Base-by-base conservation (phyloP, 768 basidiomycete species). In the Austroboletus eburneus region DNA sequence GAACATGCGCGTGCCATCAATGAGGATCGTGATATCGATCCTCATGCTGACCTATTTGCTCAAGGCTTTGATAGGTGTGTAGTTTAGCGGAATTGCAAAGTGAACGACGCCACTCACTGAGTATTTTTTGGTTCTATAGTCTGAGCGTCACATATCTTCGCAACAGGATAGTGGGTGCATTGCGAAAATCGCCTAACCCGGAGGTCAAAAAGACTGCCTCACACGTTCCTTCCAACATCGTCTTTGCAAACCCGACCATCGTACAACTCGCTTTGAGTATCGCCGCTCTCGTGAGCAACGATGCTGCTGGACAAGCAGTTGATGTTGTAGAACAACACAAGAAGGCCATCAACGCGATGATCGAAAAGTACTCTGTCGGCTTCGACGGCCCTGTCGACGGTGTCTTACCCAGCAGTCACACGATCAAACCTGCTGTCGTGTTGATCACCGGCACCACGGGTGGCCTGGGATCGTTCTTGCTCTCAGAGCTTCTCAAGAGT, bases 231-330 rank as follows among this genome's bases (percentile, higher is more conserved):
- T 50, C 54, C 9, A 59, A 59, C 39, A 49, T 72, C 43, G 66
- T 78, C 4, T 69, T 67, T 33, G 57, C n/a, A n/a, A 58, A 73
- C 22, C 75, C 76, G 3, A 72, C 72, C 2, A 67, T 76, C 17
- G 62, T 65, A 29, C 57, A 56, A 3, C 61, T 72, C 21, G 62
- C 66, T 39, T 57, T 57, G 42, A 62, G 45, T 17, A 43, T 55
- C n/a, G 39, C 38, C 1, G 20, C 41, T 8, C 34, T 62, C 23
- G 49, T 56, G 43, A 35, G n/a, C 4, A 23, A 27, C 27, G 27
- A 44, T 29, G 36, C 24, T 14, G 14, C 20, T 16, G 33, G 43
- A 6, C 49, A 48, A 3, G 24, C 16, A 0, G 12, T 29, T 3
- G 48, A 55, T 5, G 29, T 51, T 25, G 12, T 42, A 18, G 39